These are phyloP conservation scores for Carex parvula DNA, from an alignment of 176 grass and related monocot species.

Conservation along the genomic window DNA sequence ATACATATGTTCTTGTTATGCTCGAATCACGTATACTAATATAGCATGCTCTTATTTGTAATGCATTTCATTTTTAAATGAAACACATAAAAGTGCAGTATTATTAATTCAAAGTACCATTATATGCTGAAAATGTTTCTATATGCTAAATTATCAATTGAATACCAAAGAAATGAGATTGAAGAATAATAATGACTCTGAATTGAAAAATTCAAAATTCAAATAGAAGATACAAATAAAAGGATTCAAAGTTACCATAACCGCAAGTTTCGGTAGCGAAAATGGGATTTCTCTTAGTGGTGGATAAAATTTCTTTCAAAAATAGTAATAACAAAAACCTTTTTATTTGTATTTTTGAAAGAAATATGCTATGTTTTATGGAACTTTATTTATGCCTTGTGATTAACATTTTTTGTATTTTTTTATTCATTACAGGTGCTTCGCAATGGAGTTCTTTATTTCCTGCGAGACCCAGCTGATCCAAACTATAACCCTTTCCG, in stretches of 20 bases:
- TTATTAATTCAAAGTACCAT: neutral
- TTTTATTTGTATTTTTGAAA: neutral
- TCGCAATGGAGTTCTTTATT: slow-evolving; percentile 96
- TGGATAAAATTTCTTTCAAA: neutral
- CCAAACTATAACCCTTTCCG: slow-evolving; percentile 98
- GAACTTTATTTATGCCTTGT: neutral
- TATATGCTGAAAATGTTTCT: neutral
- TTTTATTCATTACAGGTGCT: slow-evolving; percentile 53
- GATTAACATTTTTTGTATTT: neutral
- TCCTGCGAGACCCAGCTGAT: slow-evolving; percentile 94
- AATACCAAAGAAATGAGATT: neutral
- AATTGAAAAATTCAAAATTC: neutral
- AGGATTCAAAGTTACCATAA: neutral
- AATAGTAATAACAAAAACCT: neutral
- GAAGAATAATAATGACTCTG: neutral
- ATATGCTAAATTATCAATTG: neutral
- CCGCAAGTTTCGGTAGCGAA: neutral
- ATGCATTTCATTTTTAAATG: too few relatives aligned
- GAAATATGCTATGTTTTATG: neutral
- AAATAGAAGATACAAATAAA: neutral
- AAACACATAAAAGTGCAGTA: neutral
- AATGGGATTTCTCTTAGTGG: neutral
- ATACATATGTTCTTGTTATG: too few relatives aligned
- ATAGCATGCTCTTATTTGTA: too few relatives aligned
- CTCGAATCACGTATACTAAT: too few relatives aligned